phyloP scores from a whole-genome alignment of 2,329 filamentous ascomycete genomes.

The Colletotrichum sp. region DNA sequence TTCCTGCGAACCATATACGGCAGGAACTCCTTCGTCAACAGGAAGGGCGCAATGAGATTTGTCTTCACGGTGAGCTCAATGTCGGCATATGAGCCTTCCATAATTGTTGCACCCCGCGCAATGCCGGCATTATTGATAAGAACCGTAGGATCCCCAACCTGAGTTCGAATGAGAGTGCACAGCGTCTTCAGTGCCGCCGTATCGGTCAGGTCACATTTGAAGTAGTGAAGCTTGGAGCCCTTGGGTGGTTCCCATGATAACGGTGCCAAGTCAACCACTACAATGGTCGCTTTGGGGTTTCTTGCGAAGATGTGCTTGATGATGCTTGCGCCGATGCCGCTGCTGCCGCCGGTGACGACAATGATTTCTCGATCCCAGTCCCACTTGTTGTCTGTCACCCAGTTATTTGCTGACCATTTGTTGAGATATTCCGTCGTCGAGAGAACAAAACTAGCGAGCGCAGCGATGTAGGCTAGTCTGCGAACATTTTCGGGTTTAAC shows the following conservation, averaged over 20 bases:
- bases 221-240: slow-evolving; percentile 31
- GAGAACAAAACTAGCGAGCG: slow-evolving; percentile 18
- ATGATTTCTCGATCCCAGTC: slow-evolving; percentile 46
- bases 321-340: slow-evolving; percentile 45
- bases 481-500: neutral
- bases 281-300: slow-evolving; percentile 31
- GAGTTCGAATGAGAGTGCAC: slow-evolving; percentile 31
- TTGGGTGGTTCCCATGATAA: slow-evolving; percentile 30
- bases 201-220: slow-evolving; percentile 43
- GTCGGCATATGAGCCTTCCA: slow-evolving; percentile 32
- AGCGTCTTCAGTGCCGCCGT: slow-evolving; percentile 30
- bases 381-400: slow-evolving; percentile 28
- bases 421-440: slow-evolving; percentile 28
- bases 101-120: slow-evolving; percentile 28
- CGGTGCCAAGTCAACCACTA: slow-evolving; percentile 38
- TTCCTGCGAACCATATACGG: slow-evolving; percentile 61
- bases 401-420: slow-evolving; percentile 29
- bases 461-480: slow-evolving; percentile 7
- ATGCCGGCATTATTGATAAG: slow-evolving; percentile 41
- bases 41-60: slow-evolving; percentile 67
- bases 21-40: slow-evolving; percentile 62
- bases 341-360: slow-evolving; percentile 48
- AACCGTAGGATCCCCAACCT: slow-evolving; percentile 42
- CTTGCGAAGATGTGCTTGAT: slow-evolving; percentile 31
- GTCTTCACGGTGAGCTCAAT: slow-evolving; percentile 34